Conservation (phyloP, 2,329 filamentous ascomycete genomes). For the Albophoma yamanashiensis region DNA sequence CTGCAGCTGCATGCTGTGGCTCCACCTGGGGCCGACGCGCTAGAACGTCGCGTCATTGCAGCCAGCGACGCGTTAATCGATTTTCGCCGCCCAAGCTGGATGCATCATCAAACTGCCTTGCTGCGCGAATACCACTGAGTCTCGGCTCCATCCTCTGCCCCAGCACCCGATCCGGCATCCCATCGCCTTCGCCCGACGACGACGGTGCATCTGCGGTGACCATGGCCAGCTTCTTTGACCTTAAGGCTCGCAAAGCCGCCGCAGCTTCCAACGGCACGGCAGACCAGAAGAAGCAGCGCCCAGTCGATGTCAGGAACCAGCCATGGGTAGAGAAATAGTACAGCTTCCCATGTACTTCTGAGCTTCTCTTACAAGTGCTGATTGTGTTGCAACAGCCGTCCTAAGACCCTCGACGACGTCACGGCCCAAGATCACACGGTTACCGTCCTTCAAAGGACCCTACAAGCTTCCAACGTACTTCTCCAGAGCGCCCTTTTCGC, state of each 20-base stretch:
- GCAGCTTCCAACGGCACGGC: conserved; percentile 52
- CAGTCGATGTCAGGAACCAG: conserved; percentile 55
- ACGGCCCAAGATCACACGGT: conserved; percentile 97
- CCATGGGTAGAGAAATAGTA: conserved; percentile 99
- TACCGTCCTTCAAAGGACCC: conserved; percentile 78
- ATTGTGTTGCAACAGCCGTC: conserved; percentile 50
- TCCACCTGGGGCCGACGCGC: neutral
- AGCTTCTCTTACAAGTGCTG: conserved; percentile 17
- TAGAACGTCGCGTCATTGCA: neutral
- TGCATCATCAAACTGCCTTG: neutral
- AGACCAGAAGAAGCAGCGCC: conserved; percentile 54
- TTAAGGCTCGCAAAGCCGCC: conserved; percentile 79
- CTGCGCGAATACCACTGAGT: neutral
- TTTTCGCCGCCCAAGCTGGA: conserved; percentile 3
- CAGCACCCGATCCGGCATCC: neutral
- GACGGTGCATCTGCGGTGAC: neutral
- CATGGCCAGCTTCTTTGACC: conserved; percentile 92
- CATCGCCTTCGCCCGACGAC: neutral
- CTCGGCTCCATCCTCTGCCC: neutral
- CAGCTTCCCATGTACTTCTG: conserved; percentile 10
- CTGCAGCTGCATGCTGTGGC: neutral
- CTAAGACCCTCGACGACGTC: conserved; percentile 88
- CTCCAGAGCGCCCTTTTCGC: neutral
- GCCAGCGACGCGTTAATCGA: conserved; percentile 19
- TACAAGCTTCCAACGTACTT: conserved; percentile 83